phyloP scores from a whole-genome alignment of 1,284 basidiomycete genomes.

The Pseudozyma sp. region DNA sequence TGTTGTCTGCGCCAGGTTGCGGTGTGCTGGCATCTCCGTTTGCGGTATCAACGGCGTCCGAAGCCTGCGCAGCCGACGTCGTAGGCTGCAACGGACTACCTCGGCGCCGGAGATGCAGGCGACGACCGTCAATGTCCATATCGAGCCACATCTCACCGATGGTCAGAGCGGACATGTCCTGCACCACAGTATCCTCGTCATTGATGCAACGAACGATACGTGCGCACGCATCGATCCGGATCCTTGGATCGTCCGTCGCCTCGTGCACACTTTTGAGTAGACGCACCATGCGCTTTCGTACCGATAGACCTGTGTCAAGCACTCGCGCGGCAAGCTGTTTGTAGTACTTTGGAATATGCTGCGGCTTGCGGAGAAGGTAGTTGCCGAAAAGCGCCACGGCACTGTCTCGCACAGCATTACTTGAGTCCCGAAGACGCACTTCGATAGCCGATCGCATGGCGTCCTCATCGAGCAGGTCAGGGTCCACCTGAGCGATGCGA shows the following conservation, averaged over 20 bases:
- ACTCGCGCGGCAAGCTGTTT: conserved; percentile 85
- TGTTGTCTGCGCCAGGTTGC: background rate
- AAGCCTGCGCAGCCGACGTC: conserved; percentile 3
- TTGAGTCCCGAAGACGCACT: conserved; percentile 86
- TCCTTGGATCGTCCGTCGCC: conserved; percentile 74
- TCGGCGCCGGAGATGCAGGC: conserved; percentile 22
- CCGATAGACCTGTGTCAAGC: conserved; percentile 89
- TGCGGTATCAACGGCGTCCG: conserved; percentile 5
- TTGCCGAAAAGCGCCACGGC: conserved; percentile 95
- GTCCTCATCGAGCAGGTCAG: conserved; percentile 46
- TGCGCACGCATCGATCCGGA: conserved; percentile 82
- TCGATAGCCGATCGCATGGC: conserved; percentile 75
- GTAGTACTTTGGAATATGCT: conserved; percentile 86
- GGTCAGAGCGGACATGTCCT: conserved; percentile 86
- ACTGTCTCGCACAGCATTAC: conserved; percentile 92
- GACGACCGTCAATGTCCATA: conserved; percentile 38
- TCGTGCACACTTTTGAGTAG: conserved; percentile 85
- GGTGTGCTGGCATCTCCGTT: background rate
- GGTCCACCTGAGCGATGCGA: conserved; percentile 51
- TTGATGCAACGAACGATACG: conserved; percentile 84
- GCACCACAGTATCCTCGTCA: conserved; percentile 90
- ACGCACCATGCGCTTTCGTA: conserved; percentile 94
- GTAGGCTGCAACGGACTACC: conserved; percentile 18
- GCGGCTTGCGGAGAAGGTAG: conserved; percentile 87
- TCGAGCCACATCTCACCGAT: conserved; percentile 89